Evolutionary conservation across 768 basidiomycete genomes (phyloP).

Genomic region (Lepiota brunneoincarnata): DNA sequence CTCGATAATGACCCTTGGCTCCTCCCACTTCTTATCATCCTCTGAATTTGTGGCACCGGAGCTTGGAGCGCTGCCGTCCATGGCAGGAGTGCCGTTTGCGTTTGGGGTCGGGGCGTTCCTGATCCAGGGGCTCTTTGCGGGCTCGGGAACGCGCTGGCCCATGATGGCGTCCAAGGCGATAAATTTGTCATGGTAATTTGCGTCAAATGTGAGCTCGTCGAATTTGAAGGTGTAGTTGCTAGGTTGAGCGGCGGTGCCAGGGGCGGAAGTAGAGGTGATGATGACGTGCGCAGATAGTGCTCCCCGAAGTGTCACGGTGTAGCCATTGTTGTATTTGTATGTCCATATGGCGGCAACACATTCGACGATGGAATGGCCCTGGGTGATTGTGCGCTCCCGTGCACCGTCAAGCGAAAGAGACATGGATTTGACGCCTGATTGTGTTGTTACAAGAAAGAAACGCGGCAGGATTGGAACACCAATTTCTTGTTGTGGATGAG

Average conservation of each 20-base stretch:
- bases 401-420: constrained; percentile 75
- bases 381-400: constrained; percentile 52
- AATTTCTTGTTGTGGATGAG: constrained; percentile 51
- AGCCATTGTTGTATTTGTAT: constrained; percentile 77
- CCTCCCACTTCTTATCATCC: constrained; percentile 65
- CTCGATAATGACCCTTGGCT: constrained; percentile 58
- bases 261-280: constrained; percentile 27
- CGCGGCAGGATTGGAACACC: constrained; percentile 76
- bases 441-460: constrained; percentile 81
- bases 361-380: constrained; percentile 60
- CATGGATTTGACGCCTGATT: constrained; percentile 85
- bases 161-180: constrained; percentile 63
- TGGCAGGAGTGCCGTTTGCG: constrained; percentile 6
- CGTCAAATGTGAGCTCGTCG: constrained; percentile 73
- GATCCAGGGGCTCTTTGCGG: constrained; percentile 34
- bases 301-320: constrained; percentile 73
- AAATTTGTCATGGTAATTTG: constrained; percentile 69
- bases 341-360: constrained; percentile 78
- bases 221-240: constrained; percentile 52
- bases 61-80: background rate
- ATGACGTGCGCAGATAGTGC: constrained; percentile 68
- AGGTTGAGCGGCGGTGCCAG: constrained; percentile 24
- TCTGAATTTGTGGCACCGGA: constrained; percentile 24
- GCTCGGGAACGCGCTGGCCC: constrained; percentile 45
- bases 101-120: constrained; percentile 22